Conservation (phyloP, 176 grass and related monocot genomes). For the Metroxylon sagu region DNA sequence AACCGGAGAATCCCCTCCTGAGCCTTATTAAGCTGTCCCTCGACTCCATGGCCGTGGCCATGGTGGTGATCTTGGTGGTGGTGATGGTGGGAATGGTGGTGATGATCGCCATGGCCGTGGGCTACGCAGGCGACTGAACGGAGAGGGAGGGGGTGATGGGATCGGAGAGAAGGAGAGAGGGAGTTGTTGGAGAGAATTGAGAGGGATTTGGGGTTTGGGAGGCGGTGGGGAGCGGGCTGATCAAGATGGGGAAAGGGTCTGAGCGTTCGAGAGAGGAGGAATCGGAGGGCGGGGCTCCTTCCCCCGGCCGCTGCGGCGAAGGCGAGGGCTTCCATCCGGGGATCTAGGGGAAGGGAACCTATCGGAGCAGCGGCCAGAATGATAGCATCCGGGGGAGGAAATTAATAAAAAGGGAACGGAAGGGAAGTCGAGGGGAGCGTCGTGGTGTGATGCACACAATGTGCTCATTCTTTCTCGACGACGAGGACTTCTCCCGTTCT, state of each 20-base stretch:
- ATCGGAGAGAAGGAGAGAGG: not conserved
- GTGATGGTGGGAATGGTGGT: conserved; percentile 12
- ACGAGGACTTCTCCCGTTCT: too few species aligned
- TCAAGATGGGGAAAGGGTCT: not conserved
- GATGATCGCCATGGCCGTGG: conserved; percentile 33
- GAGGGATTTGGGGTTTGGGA: conserved; percentile 5
- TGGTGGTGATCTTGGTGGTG: conserved; percentile 1
- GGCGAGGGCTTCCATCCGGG: too few species aligned
- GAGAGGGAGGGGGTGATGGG: not conserved
- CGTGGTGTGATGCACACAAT: too few species aligned
- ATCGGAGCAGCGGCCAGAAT: too few species aligned
- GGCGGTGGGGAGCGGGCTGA: not conserved
- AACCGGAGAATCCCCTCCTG: conserved; percentile 50
- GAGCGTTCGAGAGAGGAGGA: not conserved
- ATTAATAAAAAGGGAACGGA: too few species aligned
- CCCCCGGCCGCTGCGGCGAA: not conserved
- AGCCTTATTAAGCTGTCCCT: conserved; percentile 8
- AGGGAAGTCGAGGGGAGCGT: too few species aligned
- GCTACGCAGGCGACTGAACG: conserved; percentile 6
- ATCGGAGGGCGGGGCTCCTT: conserved; percentile 16
- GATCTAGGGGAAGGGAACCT: too few species aligned
- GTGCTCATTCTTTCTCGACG: too few species aligned
- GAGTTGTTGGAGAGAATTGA: too few species aligned
- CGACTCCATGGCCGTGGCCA: conserved; percentile 6
- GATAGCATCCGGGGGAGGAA: too few species aligned